Base-by-base conservation (phyloP, 768 basidiomycete genomes). In the Naganishia vaughanmartiniae region DNA sequence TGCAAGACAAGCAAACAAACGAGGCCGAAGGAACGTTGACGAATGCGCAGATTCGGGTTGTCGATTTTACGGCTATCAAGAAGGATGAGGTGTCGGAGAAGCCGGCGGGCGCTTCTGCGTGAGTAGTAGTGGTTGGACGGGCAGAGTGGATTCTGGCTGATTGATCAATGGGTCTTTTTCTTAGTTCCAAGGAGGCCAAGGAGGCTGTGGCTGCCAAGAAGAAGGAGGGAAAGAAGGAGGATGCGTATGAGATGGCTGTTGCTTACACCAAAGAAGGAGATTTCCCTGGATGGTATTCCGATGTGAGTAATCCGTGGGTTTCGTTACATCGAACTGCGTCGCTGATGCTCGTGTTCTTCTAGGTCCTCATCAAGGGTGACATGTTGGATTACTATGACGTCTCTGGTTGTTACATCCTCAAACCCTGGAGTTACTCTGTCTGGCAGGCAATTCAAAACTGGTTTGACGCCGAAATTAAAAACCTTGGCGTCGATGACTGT, bases 321-420 rank as follows among this genome's bases (percentile, higher is more conserved):
- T 31, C 6, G 3, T 34, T 2, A 15, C 12, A 5, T 21, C 21
- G 51, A 26, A 15, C 28, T 53, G 19, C 30, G 17, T 12, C 30
- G 28, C 14, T 34, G 7, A 31, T 12, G 28, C 45, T 46, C 1
- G 14, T 21, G 28, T 11, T 11, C 30, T 33, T 58, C 9, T 54
- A 95, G 93, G 93, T 96, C n/a, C 84, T 99, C 72, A 84, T 97
- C 82, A 97, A 97, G 84, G 90, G 93, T 5, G 94, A 99, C 74
- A 99, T 99, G 96, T 83, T 99, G 66, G 96, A 99, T 77, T 99
- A 98, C 83, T 98, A 99, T 84, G 94, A 88, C 81, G 93, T 99
- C 80, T 93, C 92, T 72, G 96, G 96, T 19, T 99, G 96, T 79
- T 99, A 99, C 83, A 96, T 98, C 81, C 88, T 99, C 70, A 93